Conservation (phyloP, 2,329 filamentous ascomycete genomes). For the Botryotinia calthae region DNA sequence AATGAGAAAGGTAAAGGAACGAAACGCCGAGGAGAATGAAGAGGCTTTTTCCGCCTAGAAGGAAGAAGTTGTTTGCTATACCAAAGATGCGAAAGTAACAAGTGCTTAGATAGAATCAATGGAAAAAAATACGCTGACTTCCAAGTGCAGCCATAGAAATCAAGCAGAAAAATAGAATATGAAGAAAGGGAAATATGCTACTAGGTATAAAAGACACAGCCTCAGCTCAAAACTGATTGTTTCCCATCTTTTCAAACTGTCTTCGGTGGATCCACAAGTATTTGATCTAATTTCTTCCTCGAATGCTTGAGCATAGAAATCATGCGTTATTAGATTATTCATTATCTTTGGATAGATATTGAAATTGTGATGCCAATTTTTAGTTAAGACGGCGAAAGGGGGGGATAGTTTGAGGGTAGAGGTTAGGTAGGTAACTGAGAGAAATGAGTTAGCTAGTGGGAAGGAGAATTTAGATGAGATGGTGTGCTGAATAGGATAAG, state of each 20-base stretch:
- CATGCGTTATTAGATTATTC: background rate
- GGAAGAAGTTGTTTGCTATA: background rate
- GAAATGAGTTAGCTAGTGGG: background rate
- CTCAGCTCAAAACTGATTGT: background rate
- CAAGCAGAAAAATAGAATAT: fast-evolving
- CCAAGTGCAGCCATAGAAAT: background rate
- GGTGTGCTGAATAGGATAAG: background rate
- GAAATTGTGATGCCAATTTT: background rate
- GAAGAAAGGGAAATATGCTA: background rate
- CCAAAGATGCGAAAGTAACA: background rate
- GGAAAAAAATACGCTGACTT: fast-evolving
- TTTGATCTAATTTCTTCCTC: background rate
- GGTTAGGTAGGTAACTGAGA: background rate
- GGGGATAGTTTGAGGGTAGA: background rate
- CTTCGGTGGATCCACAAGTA: fast-evolving
- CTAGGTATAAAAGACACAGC: background rate
- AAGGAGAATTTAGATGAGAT: fast-evolving
- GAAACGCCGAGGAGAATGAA: background rate
- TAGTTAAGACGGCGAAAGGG: background rate
- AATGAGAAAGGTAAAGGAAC: background rate
- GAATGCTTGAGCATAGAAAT: background rate
- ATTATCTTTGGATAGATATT: background rate
- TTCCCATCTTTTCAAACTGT: background rate
- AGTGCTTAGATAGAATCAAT: background rate
- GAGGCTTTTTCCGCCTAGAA: background rate